These are phyloP conservation scores for Marsdenia floribunda DNA, from an alignment of 257 asterid species.

Conservation along the genomic window DNA sequence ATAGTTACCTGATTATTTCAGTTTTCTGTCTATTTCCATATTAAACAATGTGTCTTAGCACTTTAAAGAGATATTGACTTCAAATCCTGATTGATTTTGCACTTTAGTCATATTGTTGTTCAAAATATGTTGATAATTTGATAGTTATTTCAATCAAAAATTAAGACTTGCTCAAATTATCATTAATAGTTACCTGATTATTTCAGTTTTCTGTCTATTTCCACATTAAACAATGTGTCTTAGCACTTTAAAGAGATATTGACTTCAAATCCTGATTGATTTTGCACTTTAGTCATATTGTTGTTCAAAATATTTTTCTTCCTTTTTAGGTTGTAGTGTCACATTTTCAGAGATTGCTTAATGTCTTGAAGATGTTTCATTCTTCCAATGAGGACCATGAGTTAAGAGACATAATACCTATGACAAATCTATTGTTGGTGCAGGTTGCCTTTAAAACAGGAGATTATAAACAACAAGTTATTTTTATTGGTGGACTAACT, in stretches of 20 bases:
- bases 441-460: conserved; percentile 98
- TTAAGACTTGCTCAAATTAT: not conserved
- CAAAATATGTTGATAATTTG: too few species aligned
- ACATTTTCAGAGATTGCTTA: not conserved
- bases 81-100: not conserved
- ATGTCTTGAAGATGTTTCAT: not conserved
- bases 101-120: not conserved
- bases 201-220: not conserved
- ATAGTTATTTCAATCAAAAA: not conserved
- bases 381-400: not conserved
- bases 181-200: too few species aligned
- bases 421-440: conserved; percentile 15
- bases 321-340: not conserved
- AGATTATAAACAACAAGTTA: conserved; percentile 79
- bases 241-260: not conserved
- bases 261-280: not conserved
- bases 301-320: not conserved
- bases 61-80: conserved; percentile 2
- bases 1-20: too few species aligned
- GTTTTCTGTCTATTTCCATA: not conserved
- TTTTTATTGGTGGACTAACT: conserved; percentile 88
- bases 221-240: not conserved
- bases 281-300: not conserved
- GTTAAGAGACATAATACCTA: not conserved
- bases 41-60: not conserved